Percentiles rank a stretch among this genome's conserved stretches.
These are phyloP conservation scores for Metahyphopichia silvanorum DNA, from an alignment of 805 yeast genomes.

Conservation along the genomic window DNA sequence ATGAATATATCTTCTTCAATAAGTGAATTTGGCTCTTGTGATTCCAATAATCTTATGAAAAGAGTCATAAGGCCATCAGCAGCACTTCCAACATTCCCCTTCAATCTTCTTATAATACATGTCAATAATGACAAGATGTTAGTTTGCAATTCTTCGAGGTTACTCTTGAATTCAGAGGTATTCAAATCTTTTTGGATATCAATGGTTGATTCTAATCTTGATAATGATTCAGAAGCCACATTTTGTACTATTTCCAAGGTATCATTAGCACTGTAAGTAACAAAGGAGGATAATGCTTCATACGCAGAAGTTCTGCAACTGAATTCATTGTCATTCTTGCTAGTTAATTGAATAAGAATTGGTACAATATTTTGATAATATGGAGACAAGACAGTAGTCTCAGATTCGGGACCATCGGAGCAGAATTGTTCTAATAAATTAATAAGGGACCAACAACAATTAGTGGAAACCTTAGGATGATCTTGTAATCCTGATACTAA, in stretches of 20 bases:
- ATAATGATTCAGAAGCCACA: constrained; percentile 72
- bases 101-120: constrained; percentile 79
- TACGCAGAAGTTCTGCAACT: constrained; percentile 94
- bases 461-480: constrained; percentile 91
- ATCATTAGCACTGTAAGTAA: constrained; percentile 67
- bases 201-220: constrained; percentile 70
- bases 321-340: constrained; percentile 75
- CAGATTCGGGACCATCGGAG: constrained; percentile 44
- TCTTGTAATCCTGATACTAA: constrained; percentile 79
- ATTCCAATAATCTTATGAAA: constrained; percentile 64
- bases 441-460: constrained; percentile 96
- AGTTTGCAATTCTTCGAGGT: constrained; percentile 85
- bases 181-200: constrained; percentile 37
- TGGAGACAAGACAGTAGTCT: constrained; percentile 65
- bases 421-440: constrained; percentile 84
- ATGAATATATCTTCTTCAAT: constrained; percentile 94
- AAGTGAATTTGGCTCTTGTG: constrained; percentile 59
- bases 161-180: constrained; percentile 62
- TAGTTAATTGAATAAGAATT: constrained; percentile 64
- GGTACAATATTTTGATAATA: constrained; percentile 71
- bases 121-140: constrained; percentile 77
- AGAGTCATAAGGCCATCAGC: constrained; percentile 84
- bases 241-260: constrained; percentile 65
- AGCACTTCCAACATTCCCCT: constrained; percentile 58
- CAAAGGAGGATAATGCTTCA: constrained; percentile 85